These are phyloP conservation scores for Phytopythium ostracodes DNA, from an alignment of 352 stramenopile species.

Conservation along the genomic window DNA sequence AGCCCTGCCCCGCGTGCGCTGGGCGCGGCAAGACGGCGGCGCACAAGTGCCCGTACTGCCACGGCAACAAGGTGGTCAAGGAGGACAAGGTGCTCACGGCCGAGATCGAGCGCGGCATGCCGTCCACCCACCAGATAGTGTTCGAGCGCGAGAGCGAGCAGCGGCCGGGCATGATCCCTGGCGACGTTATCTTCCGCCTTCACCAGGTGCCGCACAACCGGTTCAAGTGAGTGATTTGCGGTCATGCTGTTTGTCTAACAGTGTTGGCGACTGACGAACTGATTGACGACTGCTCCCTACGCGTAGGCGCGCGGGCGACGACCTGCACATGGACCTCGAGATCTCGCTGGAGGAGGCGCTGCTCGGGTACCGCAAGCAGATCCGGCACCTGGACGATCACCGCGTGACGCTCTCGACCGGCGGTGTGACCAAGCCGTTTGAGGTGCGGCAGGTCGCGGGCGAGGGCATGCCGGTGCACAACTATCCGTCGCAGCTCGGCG, in stretches of 20 bases:
- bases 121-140: conserved; percentile 79
- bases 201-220: conserved; percentile 83
- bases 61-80: conserved; percentile 77
- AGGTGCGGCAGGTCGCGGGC: conserved; percentile 87
- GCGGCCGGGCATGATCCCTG: conserved; percentile 80
- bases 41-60: conserved; percentile 89
- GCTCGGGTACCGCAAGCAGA: conserved; percentile 90
- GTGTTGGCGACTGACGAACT: too few relatives aligned
- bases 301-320: conserved; percentile 86
- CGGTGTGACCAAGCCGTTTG: conserved; percentile 90
- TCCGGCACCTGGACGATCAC: conserved; percentile 94
- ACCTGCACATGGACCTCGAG: conserved; percentile 94
- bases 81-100: conserved; percentile 79
- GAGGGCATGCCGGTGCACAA: conserved; percentile 97
- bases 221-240: conserved; percentile 66
- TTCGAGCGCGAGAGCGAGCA: conserved; percentile 87
- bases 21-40: conserved; percentile 94
- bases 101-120: conserved; percentile 80
- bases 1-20: conserved; percentile 76
- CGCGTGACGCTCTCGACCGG: conserved; percentile 83
- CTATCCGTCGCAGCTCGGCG: conserved; percentile 83
- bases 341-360: conserved; percentile 96
- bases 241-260: not conserved
- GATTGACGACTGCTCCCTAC: not conserved
- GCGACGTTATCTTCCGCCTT: conserved; percentile 95